Base-by-base conservation (phyloP, 140 eudicot genomes). In the Anethum foeniculum region DNA sequence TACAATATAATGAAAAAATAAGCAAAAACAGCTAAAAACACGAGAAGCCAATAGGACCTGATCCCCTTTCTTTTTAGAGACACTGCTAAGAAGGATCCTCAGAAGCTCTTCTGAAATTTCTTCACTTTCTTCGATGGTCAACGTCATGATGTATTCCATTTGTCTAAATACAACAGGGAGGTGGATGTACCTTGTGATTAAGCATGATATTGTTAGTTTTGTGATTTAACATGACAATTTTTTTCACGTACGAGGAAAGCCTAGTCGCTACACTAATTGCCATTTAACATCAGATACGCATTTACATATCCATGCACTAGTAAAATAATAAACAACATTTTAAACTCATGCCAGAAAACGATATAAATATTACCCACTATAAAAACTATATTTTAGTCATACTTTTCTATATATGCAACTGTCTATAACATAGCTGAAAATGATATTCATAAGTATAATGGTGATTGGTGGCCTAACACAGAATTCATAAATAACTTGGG, bases 101-200 rank as follows among this genome's bases (percentile, higher is more conserved):
- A 95, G 85, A 82, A 93, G 96, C 75, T 90, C 88, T 51, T 79
- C 14, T 64, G 92, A 75, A 38, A 92, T 81, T 36, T 86, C 90
- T 18, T 92, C 99, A 84, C 92, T 93, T 87, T 93, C 99, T 83
- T 87, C 86, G 64, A 95, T 83, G 52, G 86, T 76, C 84, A 83
- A 67, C 13, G 90, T 87, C 99, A 95, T 95, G 77, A 95, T 91
- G 23, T 27, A 78, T 88, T 89, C 96, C 97, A 95, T 91, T 85
- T 88, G 81, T 32, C 82, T 62, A 83, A 92, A 82, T 71, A 89
- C 90, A 7, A 72, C 48, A 65, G 75, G 79, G n/a, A 95, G 92
- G 71, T 87, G 96, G 79, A 78, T 71, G 62, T 85, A 39, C 91
- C 99, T 90, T 86, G 71, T 10, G 81, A 71, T 73, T 64, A 80